Conservation (phyloP, 352 stramenopile species). For the Aphanomyces invadans region DNA sequence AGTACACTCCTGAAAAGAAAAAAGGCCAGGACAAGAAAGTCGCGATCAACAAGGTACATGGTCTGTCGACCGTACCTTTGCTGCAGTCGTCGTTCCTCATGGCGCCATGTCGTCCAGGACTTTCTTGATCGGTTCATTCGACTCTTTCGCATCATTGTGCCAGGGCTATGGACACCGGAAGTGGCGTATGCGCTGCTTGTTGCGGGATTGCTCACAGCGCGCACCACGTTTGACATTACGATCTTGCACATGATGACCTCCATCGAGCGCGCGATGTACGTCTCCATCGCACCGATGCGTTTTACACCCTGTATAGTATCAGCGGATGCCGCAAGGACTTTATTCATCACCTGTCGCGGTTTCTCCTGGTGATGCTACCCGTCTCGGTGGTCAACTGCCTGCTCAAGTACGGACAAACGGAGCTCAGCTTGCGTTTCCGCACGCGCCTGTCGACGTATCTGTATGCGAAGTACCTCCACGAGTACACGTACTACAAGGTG, state of each 20-base stretch:
- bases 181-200: slow-evolving; percentile 59
- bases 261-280: slow-evolving; percentile 63
- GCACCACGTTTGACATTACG: slow-evolving; percentile 73
- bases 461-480: slow-evolving; percentile 79
- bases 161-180: slow-evolving; percentile 55
- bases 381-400: slow-evolving; percentile 75
- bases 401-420: slow-evolving; percentile 73
- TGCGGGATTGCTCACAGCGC: slow-evolving; percentile 46
- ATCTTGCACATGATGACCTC: slow-evolving; percentile 69
- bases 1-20: slow-evolving; percentile 67
- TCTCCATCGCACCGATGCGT: neutral
- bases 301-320: slow-evolving; percentile 31
- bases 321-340: slow-evolving; percentile 63
- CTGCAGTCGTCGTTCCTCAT: neutral
- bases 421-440: slow-evolving; percentile 76
- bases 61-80: neutral
- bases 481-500: slow-evolving; percentile 87
- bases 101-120: slow-evolving; percentile 26
- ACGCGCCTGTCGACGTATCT: slow-evolving; percentile 70
- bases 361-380: slow-evolving; percentile 68
- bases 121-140: slow-evolving; percentile 56
- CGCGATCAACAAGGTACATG: slow-evolving; percentile 48
- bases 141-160: slow-evolving; percentile 66
- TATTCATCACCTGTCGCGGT: slow-evolving; percentile 52
- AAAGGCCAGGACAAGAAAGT: slow-evolving; percentile 55